Conservation (phyloP, 1,284 basidiomycete genomes). For the Singerocomus inundabilis region DNA sequence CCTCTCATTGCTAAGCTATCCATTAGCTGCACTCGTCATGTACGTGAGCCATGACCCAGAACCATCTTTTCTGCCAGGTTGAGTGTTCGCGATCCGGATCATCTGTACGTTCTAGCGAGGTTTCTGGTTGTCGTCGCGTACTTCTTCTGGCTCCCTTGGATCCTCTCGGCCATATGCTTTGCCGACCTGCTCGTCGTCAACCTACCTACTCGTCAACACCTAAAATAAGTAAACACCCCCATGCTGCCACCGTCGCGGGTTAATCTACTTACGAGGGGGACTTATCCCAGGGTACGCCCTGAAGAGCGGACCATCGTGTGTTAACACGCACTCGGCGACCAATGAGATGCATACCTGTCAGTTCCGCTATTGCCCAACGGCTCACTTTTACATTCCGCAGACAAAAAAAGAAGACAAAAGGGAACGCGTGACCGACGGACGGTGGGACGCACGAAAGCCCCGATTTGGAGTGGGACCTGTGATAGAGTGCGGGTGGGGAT, state of each 20-base stretch:
- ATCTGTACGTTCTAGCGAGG: not conserved
- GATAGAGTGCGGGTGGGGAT: not conserved
- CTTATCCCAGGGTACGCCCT: no score
- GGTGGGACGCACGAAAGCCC: no score
- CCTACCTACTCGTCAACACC: not conserved
- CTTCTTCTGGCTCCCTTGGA: not conserved
- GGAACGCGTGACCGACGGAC: no score
- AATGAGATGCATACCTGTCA: not conserved
- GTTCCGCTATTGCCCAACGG: not conserved
- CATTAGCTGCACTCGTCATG: not conserved
- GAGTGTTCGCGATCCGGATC: not conserved
- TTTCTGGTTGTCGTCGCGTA: not conserved
- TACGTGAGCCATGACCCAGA: not conserved
- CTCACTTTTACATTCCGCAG: no score
- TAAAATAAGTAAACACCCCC: not conserved
- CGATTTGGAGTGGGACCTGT: not conserved
- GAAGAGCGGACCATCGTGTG: no score
- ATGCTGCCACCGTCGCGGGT: not conserved
- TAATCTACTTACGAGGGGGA: not conserved
- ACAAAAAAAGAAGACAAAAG: no score
- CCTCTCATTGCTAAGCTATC: not conserved
- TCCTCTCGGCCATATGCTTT: not conserved
- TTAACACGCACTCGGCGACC: not conserved
- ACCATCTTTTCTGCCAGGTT: not conserved
- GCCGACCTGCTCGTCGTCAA: not conserved